Conservation (phyloP, 768 basidiomycete genomes). For the Vararia minispora region DNA sequence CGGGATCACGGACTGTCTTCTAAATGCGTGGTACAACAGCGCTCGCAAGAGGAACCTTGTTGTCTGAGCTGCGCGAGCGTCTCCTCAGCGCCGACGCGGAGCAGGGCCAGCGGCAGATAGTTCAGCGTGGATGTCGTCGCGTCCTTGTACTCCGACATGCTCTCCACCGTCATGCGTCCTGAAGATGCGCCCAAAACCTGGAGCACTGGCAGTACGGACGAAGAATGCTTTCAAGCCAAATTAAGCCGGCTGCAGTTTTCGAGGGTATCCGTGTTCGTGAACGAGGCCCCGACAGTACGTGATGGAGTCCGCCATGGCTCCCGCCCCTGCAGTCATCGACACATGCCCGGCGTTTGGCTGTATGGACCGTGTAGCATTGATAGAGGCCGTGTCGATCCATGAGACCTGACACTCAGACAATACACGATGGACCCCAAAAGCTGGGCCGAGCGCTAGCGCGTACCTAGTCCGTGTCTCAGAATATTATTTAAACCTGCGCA, state of each 20-base stretch:
- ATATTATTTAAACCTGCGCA: no score
- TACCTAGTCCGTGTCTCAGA: no score
- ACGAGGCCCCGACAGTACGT: slow-evolving; percentile 65
- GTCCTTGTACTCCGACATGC: slow-evolving; percentile 64
- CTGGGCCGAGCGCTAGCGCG: no score
- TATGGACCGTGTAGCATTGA: no score
- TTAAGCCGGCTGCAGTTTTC: slow-evolving; percentile 49
- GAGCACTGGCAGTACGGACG: no score
- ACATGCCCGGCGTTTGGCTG: no score
- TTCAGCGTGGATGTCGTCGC: slow-evolving; percentile 70
- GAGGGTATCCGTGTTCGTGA: slow-evolving; percentile 73
- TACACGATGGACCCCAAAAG: no score
- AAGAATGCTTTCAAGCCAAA: slow-evolving; percentile 78
- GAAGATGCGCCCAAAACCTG: no score
- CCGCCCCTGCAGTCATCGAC: no score
- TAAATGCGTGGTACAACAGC: slow-evolving; percentile 64
- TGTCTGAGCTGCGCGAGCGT: slow-evolving; percentile 64
- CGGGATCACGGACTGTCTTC: slow-evolving; percentile 65
- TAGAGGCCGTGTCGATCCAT: no score
- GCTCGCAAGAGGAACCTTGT: slow-evolving; percentile 62
- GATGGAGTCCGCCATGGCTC: slow-evolving; percentile 28
- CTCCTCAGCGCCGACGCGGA: slow-evolving; percentile 40
- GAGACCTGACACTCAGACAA: no score
- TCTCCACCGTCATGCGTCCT: slow-evolving; percentile 58
- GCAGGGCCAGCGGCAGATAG: slow-evolving; percentile 63